A percentile compares a stretch with the other conserved stretches of the same genome.
Conservation (phyloP, 345 rosid genomes). For the Geranium brycei region DNA sequence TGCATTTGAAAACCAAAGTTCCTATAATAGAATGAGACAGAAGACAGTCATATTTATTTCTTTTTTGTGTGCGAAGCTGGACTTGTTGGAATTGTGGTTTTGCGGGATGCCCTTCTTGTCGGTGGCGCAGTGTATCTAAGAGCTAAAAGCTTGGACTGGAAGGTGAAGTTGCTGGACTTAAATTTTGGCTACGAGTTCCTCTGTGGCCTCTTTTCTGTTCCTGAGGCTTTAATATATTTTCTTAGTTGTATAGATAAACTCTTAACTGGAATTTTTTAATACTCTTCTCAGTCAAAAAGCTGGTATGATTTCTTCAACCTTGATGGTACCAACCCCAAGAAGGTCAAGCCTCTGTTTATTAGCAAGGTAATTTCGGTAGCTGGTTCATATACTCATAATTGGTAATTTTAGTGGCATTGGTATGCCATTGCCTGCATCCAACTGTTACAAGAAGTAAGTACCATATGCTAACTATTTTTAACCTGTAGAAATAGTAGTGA, state of each 20-base stretch:
- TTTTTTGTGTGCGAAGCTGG: constrained; percentile 36
- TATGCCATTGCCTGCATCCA: neutral
- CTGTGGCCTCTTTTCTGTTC: neutral
- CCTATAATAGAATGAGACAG: neutral
- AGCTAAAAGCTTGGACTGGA: constrained; percentile 61
- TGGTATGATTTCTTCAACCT: constrained; percentile 74
- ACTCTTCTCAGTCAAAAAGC: constrained; percentile 46
- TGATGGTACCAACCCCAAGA: constrained; percentile 55
- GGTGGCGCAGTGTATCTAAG: constrained; percentile 72
- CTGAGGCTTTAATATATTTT: neutral
- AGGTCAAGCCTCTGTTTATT: constrained; percentile 76
- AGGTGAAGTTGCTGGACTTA: constrained; percentile 29
- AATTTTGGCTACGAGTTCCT: constrained; percentile 1
- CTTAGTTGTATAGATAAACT: neutral
- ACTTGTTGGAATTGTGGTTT: constrained; percentile 64
- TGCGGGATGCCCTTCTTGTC: constrained; percentile 63
- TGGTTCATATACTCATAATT: neutral
- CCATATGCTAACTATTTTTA: neutral
- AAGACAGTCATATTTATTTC: constrained; percentile 1
- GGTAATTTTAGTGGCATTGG: neutral
- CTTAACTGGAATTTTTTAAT: constrained; percentile 1
- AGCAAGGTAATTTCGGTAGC: constrained; percentile 49
- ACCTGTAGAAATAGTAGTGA: neutral
- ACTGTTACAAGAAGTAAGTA: neutral
- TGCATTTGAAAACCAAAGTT: neutral